These are phyloP conservation scores for Fusarium decemcellulare DNA, from an alignment of 2,329 filamentous ascomycete species.

Conservation along the genomic window DNA sequence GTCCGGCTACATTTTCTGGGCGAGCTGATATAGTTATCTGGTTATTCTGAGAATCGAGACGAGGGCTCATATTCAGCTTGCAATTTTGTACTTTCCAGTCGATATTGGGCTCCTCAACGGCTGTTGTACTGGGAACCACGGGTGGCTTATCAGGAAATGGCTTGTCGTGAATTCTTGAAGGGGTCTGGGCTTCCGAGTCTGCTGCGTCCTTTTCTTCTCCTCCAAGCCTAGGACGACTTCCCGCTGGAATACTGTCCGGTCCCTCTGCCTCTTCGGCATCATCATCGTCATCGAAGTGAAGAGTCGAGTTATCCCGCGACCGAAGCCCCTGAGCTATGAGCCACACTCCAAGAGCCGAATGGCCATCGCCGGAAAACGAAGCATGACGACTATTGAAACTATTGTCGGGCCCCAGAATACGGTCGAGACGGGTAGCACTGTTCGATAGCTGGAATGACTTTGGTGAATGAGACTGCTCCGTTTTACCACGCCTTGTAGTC, in stretches of 20 bases:
- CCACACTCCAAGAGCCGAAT: conserved; percentile 55
- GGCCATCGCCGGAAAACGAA: conserved; percentile 51
- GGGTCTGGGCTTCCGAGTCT: neutral
- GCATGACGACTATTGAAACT: conserved; percentile 49
- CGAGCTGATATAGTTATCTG: neutral
- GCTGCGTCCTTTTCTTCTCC: neutral
- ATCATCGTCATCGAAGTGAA: conserved; percentile 35
- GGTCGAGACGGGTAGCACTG: conserved; percentile 32
- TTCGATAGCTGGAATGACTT: conserved; percentile 38
- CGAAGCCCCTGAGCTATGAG: conserved; percentile 53
- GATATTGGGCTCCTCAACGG: neutral
- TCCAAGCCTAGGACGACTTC: neutral
- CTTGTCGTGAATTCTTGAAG: neutral
- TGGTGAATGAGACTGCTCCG: conserved; percentile 23
- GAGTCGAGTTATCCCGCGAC: conserved; percentile 45
- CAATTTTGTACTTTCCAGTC: neutral
- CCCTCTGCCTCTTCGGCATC: conserved; percentile 23
- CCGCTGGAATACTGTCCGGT: neutral
- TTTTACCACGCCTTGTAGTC: conserved; percentile 10
- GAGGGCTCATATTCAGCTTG: neutral
- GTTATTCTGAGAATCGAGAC: neutral
- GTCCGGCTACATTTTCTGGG: conserved; percentile 18
- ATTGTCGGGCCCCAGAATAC: conserved; percentile 41
- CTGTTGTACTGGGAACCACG: neutral
- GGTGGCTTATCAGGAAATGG: neutral